Percentiles rank a stretch among this genome's conserved stretches.
Conservation (phyloP, 352 stramenopile genomes). For the Phytopythium delawarense region DNA sequence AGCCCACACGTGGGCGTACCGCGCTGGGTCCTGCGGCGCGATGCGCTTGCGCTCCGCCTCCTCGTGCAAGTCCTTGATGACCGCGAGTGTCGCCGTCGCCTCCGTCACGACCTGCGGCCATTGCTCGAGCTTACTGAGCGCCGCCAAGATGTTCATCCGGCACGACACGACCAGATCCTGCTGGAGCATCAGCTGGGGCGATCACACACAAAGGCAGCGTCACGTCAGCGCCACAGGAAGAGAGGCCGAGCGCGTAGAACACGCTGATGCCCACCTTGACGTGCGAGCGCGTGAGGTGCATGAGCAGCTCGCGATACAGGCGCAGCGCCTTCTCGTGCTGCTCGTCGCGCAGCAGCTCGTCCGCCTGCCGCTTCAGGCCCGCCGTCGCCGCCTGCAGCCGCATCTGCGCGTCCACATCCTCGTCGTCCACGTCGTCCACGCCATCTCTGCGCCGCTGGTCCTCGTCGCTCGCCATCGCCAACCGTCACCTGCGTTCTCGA, state of each 20-base stretch:
- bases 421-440: slow-evolving; percentile 3
- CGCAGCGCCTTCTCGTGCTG: slow-evolving; percentile 48
- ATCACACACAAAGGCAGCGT: background rate
- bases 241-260: background rate
- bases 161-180: slow-evolving; percentile 63
- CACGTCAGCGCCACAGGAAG: background rate
- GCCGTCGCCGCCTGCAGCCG: slow-evolving; percentile 32
- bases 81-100: slow-evolving; percentile 34
- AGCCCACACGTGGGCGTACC: slow-evolving; percentile 30
- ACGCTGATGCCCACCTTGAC: slow-evolving; percentile 27
- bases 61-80: slow-evolving; percentile 39
- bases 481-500: background rate
- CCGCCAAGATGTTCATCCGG: slow-evolving; percentile 60
- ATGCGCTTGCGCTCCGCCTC: slow-evolving; percentile 23
- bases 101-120: slow-evolving; percentile 48
- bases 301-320: slow-evolving; percentile 65
- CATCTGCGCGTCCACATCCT: slow-evolving; percentile 43
- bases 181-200: slow-evolving; percentile 33
- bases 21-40: slow-evolving; percentile 12
- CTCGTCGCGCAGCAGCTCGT: slow-evolving; percentile 55
- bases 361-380: slow-evolving; percentile 59
- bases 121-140: slow-evolving; percentile 51
- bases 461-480: slow-evolving; percentile 23
- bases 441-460: slow-evolving; percentile 15
- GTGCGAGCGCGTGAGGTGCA: slow-evolving; percentile 66